Conservation (phyloP, 768 basidiomycete species). For the Boletus pseudopeckii region DNA sequence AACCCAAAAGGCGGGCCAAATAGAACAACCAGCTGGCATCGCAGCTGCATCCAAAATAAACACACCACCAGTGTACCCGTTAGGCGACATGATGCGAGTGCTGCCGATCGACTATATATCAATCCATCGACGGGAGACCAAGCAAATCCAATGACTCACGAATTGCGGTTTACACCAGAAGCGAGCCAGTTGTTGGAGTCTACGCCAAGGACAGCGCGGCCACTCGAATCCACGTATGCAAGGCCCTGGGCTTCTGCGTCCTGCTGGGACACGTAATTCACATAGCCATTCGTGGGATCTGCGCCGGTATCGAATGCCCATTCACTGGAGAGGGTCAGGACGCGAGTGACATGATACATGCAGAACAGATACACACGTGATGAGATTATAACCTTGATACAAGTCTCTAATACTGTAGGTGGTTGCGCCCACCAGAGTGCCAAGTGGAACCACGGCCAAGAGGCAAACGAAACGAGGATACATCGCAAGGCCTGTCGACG, state of each 20-base stretch:
- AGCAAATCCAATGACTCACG: slow-evolving; percentile 31
- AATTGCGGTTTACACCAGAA: slow-evolving; percentile 50
- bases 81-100: slow-evolving; percentile 63
- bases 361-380: slow-evolving; percentile 41
- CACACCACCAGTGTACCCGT: slow-evolving; percentile 56
- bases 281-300: slow-evolving; percentile 72
- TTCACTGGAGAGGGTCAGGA: slow-evolving; percentile 36
- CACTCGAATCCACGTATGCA: slow-evolving; percentile 53
- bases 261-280: slow-evolving; percentile 50
- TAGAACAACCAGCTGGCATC: slow-evolving; percentile 69
- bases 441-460: slow-evolving; percentile 27
- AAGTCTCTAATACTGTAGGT: slow-evolving; percentile 17
- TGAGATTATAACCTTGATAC: slow-evolving; percentile 47
- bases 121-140: neutral
- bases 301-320: slow-evolving; percentile 58
- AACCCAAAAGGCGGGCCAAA: slow-evolving; percentile 58
- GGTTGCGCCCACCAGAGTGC: slow-evolving; percentile 25
- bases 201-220: slow-evolving; percentile 56
- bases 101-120: slow-evolving; percentile 30
- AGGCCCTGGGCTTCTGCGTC: slow-evolving; percentile 51
- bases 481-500: slow-evolving; percentile 14
- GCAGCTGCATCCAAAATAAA: slow-evolving; percentile 68
- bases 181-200: slow-evolving; percentile 50
- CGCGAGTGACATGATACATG: neutral
- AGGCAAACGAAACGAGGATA: slow-evolving; percentile 21